Percentiles rank a stretch among this genome's conserved stretches.
phyloP scores from a whole-genome alignment of 805 yeast genomes.

The Candida ortonii region DNA sequence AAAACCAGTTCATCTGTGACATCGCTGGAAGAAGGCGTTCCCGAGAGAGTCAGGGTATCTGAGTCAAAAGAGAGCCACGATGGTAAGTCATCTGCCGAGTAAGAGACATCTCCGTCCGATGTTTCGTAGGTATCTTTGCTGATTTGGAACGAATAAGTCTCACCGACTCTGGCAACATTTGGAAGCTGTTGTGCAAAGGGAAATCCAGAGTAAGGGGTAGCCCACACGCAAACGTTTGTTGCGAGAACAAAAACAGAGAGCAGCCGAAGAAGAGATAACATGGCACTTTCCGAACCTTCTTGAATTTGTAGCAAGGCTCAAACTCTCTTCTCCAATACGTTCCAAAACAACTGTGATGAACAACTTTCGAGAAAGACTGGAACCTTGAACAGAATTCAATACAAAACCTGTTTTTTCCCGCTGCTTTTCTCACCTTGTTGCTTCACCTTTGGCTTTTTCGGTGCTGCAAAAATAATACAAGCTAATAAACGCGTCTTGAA shows the following conservation, averaged over 20 bases:
- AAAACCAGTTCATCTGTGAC: constrained; percentile 49
- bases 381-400: too few relatives aligned
- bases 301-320: too few relatives aligned
- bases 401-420: too few relatives aligned
- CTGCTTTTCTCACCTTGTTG: too few relatives aligned
- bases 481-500: too few relatives aligned
- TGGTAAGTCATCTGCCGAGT: constrained; percentile 62
- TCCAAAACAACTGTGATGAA: too few relatives aligned
- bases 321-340: too few relatives aligned
- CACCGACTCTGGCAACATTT: constrained; percentile 73
- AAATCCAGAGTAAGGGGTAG: constrained; percentile 60
- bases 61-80: constrained; percentile 76
- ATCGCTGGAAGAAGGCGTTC: constrained; percentile 54
- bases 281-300: too few relatives aligned
- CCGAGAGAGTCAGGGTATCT: constrained; percentile 56
- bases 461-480: too few relatives aligned
- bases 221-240: too few relatives aligned
- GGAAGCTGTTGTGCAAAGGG: constrained; percentile 86
- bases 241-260: background rate
- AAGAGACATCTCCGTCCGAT: constrained; percentile 44
- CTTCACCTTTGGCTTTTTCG: too few relatives aligned
- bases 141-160: constrained; percentile 60
- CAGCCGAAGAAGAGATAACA: background rate
- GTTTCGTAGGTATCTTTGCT: constrained; percentile 67
- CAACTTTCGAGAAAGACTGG: too few relatives aligned